Evolutionary conservation across 805 yeast species (phyloP).

Genomic region (Komagataella phaffii): DNA sequence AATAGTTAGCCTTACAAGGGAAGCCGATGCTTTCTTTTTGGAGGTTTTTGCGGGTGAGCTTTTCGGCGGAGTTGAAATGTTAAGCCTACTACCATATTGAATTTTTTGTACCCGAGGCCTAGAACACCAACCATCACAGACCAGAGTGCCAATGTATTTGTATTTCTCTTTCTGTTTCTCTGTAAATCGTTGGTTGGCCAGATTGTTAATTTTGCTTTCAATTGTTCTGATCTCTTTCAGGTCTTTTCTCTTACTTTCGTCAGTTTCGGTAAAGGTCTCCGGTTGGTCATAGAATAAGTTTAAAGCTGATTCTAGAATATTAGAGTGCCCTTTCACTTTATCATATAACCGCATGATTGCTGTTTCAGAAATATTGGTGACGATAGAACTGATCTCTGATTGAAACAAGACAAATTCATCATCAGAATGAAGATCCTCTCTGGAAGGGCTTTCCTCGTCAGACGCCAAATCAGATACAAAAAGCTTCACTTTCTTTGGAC

Average conservation of each 20-base stretch:
- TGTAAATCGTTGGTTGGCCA: neutral
- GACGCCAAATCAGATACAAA: neutral
- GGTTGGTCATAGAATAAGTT: neutral
- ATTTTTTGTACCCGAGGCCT: conserved; percentile 41
- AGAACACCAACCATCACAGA: conserved; percentile 60
- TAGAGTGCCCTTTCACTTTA: neutral
- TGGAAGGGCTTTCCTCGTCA: neutral
- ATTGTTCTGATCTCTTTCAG: neutral
- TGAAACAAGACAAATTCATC: neutral
- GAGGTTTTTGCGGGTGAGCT: conserved; percentile 8
- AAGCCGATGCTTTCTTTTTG: conserved; percentile 6
- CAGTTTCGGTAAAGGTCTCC: neutral
- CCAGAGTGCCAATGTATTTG: conserved; percentile 42
- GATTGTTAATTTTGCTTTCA: neutral
- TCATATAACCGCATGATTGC: neutral
- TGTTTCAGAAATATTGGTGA: neutral
- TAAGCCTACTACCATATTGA: conserved; percentile 28
- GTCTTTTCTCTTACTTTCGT: neutral
- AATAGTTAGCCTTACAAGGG: conserved; percentile 13
- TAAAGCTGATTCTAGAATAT: neutral
- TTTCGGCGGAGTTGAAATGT: conserved; percentile 22
- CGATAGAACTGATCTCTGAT: neutral
- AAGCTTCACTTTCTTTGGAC: neutral
- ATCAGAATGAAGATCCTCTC: neutral
- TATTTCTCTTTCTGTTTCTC: neutral